A percentile compares a stretch with the other conserved stretches of the same genome.
These are phyloP conservation scores for Citrus unshiu DNA, from an alignment of 345 rosid genomes.

Conservation along the genomic window DNA sequence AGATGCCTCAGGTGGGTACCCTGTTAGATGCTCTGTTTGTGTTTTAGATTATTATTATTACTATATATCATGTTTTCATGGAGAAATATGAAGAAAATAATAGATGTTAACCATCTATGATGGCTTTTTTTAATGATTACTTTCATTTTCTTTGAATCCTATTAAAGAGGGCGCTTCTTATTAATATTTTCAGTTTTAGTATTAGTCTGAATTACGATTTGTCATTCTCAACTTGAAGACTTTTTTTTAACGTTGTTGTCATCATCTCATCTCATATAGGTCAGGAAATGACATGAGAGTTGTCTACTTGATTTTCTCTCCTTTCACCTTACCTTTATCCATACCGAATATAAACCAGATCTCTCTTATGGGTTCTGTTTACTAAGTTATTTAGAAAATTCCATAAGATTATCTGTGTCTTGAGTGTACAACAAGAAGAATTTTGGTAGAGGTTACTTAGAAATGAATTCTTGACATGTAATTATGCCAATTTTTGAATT, in stretches of 20 bases:
- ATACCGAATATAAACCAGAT: not conserved
- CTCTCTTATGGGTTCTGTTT: not conserved
- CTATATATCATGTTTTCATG: not conserved
- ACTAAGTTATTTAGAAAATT: not conserved
- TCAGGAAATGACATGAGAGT: not conserved
- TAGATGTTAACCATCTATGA: not conserved
- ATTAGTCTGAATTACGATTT: not conserved
- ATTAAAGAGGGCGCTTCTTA: not conserved
- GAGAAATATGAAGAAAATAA: not conserved
- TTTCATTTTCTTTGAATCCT: not conserved
- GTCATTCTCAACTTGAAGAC: not conserved
- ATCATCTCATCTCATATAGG: not conserved
- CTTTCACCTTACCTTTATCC: not conserved
- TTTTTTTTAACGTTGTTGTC: not conserved
- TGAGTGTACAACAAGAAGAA: not conserved
- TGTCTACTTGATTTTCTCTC: not conserved
- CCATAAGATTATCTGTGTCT: not conserved
- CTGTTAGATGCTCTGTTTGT: not conserved
- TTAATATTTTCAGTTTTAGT: not conserved
- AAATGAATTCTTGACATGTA: not conserved
- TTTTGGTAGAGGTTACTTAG: not conserved
- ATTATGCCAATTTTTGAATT: not conserved
- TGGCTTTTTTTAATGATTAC: not conserved
- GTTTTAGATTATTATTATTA: not conserved
- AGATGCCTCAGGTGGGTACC: slow-evolving; percentile 91